Evolutionary conservation across 2,329 filamentous ascomycete species (phyloP).

Genomic region (Leptoxyphium fumago): DNA sequence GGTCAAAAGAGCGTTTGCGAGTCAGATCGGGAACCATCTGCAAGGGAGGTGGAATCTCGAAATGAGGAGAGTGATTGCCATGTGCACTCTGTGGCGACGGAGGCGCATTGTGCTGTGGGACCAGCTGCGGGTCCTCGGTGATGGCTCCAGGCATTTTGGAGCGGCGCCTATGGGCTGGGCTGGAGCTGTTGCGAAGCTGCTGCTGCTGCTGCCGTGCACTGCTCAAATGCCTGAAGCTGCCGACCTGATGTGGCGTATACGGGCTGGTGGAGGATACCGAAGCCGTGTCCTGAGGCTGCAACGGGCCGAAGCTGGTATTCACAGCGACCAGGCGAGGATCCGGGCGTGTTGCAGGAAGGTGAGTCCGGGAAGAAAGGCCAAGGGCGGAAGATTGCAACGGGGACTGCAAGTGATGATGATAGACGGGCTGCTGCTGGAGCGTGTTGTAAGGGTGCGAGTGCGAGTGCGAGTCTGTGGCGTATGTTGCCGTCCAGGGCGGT

Average conservation of each 20-base stretch:
- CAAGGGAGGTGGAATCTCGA: background rate
- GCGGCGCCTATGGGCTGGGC: background rate
- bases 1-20: background rate
- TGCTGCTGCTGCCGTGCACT: background rate
- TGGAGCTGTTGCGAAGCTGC: background rate
- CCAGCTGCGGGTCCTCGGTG: background rate
- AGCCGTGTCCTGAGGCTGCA: slow-evolving; percentile 13
- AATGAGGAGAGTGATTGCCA: background rate
- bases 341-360: slow-evolving; percentile 2
- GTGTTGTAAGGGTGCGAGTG: background rate
- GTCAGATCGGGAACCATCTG: background rate
- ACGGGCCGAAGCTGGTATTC: slow-evolving; percentile 4
- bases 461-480: background rate
- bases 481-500: background rate
- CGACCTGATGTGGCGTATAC: slow-evolving; percentile 2
- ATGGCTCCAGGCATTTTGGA: background rate
- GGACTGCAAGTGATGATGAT: slow-evolving; percentile 1
- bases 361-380: background rate
- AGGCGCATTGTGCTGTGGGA: background rate
- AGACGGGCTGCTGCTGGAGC: background rate
- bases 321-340: background rate
- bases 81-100: background rate
- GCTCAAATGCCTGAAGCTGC: background rate
- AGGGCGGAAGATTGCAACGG: slow-evolving; percentile 6
- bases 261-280: slow-evolving; percentile 6